Evolutionary conservation across 306 rosid genomes (phyloP).

Genomic region (Pterocarpus macrocarpus): DNA sequence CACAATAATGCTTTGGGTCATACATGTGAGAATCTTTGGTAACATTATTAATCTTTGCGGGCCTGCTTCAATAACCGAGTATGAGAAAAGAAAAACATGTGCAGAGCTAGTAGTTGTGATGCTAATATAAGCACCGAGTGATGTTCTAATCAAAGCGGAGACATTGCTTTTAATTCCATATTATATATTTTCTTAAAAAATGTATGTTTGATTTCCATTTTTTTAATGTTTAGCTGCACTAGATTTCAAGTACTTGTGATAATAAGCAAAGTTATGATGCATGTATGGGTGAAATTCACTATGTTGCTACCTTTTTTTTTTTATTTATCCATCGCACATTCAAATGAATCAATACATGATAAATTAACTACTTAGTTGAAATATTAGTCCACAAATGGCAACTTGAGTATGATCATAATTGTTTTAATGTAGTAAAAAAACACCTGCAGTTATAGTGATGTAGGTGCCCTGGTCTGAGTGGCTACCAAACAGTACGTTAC

Average conservation of each 20-base stretch:
- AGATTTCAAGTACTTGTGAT: background rate
- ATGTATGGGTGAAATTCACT: no score
- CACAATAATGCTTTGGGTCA: background rate
- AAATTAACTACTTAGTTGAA: no score
- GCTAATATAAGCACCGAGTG: background rate
- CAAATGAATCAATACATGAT: no score
- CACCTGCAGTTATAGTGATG: background rate
- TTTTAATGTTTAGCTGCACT: background rate
- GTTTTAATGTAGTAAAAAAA: background rate
- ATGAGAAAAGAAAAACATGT: background rate
- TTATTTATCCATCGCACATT: no score
- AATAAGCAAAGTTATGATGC: background rate
- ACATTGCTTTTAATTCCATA: background rate
- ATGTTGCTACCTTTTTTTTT: no score
- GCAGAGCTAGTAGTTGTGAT: background rate
- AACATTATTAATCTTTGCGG: background rate
- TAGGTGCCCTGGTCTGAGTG: background rate
- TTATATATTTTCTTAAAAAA: background rate
- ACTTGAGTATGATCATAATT: background rate
- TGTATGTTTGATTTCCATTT: background rate
- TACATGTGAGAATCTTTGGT: no score
- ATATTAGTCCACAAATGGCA: background rate
- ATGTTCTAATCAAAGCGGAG: background rate
- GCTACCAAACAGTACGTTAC: background rate
- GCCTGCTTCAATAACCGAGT: constrained; percentile 4